Base-by-base conservation (phyloP, 2,329 filamentous ascomycete genomes). In the Verticillium isaacii region DNA sequence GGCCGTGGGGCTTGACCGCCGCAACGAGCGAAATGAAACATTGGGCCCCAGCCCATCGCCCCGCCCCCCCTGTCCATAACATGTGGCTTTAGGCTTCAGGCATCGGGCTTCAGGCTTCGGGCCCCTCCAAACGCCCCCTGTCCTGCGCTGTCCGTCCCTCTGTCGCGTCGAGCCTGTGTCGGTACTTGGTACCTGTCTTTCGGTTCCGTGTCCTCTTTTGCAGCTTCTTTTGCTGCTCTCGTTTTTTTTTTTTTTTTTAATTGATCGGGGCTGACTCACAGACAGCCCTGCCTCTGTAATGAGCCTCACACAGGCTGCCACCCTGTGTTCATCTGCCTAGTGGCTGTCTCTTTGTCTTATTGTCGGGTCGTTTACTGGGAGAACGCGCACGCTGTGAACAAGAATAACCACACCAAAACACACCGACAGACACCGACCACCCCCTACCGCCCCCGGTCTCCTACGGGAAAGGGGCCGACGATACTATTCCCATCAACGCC, bases 1-100 rank as follows among this genome's bases (percentile, higher is more conserved):
- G 55, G 62, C 57, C 57, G 57, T 64, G 64, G 62, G 60, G 64
- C 62, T 50, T 63, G 62, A 63, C 63, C 62, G 62, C 62, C 58
- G 63, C 60, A 54, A 58, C 37, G 52, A 62, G 59, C 60, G 64
- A 66, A 66, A 66, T 66, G 64, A 66, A 64, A 66, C 64, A 63
- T 61, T 56, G 54, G 45, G n/a, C 45, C 45, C 45, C 45, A 50
- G 45, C 45, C 45, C 45, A 50, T 23, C 45, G 45, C 45, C 45
- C 45, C 45, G 45, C 45, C n/a, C 45, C 45, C 45, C 45, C 45
- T 50, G 45, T 50, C 29, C 14, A 34, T 56, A 56, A 56, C 54
- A 56, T 56, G 54, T 56, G 54, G 54, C 54, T 56, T 56, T 56
- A 32, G 54, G 45, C 45, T 50, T 45, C 39, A 45, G 39, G 39